Conservation (phyloP, 768 basidiomycete species). For the Psilocybe cubensis region DNA sequence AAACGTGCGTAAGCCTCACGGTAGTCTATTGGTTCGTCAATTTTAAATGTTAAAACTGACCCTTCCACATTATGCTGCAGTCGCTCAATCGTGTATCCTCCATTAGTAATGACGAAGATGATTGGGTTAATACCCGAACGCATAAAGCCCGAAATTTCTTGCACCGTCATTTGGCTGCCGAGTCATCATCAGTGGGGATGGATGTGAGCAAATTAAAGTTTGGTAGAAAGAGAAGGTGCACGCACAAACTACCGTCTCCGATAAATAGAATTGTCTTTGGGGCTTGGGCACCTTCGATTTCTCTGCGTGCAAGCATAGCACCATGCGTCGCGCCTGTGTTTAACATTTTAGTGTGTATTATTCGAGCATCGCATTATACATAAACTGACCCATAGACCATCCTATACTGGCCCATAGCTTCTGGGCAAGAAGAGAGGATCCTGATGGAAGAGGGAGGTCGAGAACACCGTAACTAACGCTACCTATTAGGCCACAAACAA, state of each 20-base stretch:
- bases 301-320: conserved; percentile 7
- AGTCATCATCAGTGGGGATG: no score
- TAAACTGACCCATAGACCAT: conserved; percentile 12
- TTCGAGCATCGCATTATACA: not conserved
- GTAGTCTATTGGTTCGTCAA: not conserved
- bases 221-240: not conserved
- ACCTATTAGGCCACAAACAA: not conserved
- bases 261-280: conserved; percentile 13
- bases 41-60: conserved; percentile 1
- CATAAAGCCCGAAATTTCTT: conserved; percentile 12
- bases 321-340: conserved; percentile 10
- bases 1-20: not conserved
- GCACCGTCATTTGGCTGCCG: conserved; percentile 14
- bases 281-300: conserved; percentile 5
- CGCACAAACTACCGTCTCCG: conserved; percentile 14
- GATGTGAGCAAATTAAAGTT: not conserved
- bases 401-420: conserved; percentile 17
- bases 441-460: conserved; percentile 10
- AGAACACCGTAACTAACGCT: conserved; percentile 12
- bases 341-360: not conserved
- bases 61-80: conserved; percentile 6
- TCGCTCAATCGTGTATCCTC: conserved; percentile 15
- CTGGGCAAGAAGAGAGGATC: conserved; percentile 10
- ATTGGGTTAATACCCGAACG: conserved; percentile 10
- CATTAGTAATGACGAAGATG: conserved; percentile 14